Base-by-base conservation (phyloP, 192 early-diverging fungal species). In the Oehlia diaphana region DNA sequence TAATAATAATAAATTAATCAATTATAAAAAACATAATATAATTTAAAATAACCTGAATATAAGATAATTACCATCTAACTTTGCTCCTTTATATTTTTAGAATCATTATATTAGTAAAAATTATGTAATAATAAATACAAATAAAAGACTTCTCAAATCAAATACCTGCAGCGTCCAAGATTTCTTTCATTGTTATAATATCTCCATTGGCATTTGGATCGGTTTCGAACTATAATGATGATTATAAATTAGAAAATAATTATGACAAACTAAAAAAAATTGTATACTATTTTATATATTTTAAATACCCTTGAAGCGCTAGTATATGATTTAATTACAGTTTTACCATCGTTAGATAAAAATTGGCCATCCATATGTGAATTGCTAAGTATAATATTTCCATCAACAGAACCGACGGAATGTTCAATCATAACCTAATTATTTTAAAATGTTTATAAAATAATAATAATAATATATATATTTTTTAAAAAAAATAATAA, bases 381-480 rank as follows among this genome's bases (percentile, higher is more conserved):
- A n/a, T 83, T 84, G 23, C 83, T 79, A n/a, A 86, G 78, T 61
- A 80, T 79, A n/a, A 84, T 42, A 0, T 82, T 61, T 21, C 85
- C 83, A 42, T 42, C 39, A 42, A 8, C 5, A 7, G 39, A 42
- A n/a, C 83, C 69, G 21, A 86, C 82, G 2, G 85, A 86, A 66
- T 86, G 85, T 58, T 86, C 85, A 12, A 86, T 71, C 85, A 86
- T 84, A 8, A 86, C n/a, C 74, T 76, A 21, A 21, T 53, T 53
- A 28, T 31, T 23, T 26, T 23, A 49, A 26, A 14, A 21, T n/a
- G n/a, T 42, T 42, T 42, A 42, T 5, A 42, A 8, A 42, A 42
- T 4, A 37, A 37, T 4, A 37, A 37, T 4, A 37, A 37, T 37
- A 4, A 37, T 37, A 37, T 42, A 8, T 42, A 7, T 42, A 7